Evolutionary conservation across 2,329 filamentous ascomycete species (phyloP).

Genomic region (Pseudogymnoascus sp.): DNA sequence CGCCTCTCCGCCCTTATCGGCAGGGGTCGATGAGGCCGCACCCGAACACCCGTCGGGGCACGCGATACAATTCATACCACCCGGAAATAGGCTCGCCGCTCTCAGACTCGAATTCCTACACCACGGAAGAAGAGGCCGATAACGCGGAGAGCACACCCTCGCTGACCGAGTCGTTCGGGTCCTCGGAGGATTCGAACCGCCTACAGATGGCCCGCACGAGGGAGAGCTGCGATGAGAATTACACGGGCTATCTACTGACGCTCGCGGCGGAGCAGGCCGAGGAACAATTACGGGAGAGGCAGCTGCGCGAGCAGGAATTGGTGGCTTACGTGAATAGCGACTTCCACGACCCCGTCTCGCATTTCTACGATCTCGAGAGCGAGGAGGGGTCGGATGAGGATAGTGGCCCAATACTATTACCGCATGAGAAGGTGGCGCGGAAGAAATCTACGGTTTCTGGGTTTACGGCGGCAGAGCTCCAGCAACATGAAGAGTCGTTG

Average conservation of each 20-base stretch:
- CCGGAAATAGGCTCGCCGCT: conserved; percentile 39
- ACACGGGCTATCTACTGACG: conserved; percentile 70
- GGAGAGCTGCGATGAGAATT: conserved; percentile 69
- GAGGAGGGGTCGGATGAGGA: conserved; percentile 31
- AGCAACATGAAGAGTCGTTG: conserved; percentile 30
- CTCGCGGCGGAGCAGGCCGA: conserved; percentile 75
- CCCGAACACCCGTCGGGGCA: conserved; percentile 36
- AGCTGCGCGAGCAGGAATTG: conserved; percentile 66
- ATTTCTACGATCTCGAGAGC: conserved; percentile 32
- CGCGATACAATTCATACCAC: conserved; percentile 36
- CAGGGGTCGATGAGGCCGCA: conserved; percentile 38
- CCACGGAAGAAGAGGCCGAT: conserved; percentile 28
- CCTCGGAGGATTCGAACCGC: conserved; percentile 30
- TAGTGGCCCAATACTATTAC: conserved; percentile 18
- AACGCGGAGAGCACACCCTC: conserved; percentile 27
- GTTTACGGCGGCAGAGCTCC: conserved; percentile 26
- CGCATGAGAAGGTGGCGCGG: conserved; percentile 14
- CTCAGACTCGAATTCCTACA: conserved; percentile 42
- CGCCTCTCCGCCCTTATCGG: conserved; percentile 33
- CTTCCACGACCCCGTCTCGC: conserved; percentile 30
- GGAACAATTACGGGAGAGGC: conserved; percentile 65
- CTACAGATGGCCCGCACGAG: conserved; percentile 45
- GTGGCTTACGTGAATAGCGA: conserved; percentile 69
- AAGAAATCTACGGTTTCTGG: background rate
- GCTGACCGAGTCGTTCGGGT: conserved; percentile 27